A percentile compares a stretch with the other conserved stretches of the same genome.
These are phyloP conservation scores for Chaetomidium leptoderma DNA, from an alignment of 495 filamentous ascomycete species.

Conservation along the genomic window DNA sequence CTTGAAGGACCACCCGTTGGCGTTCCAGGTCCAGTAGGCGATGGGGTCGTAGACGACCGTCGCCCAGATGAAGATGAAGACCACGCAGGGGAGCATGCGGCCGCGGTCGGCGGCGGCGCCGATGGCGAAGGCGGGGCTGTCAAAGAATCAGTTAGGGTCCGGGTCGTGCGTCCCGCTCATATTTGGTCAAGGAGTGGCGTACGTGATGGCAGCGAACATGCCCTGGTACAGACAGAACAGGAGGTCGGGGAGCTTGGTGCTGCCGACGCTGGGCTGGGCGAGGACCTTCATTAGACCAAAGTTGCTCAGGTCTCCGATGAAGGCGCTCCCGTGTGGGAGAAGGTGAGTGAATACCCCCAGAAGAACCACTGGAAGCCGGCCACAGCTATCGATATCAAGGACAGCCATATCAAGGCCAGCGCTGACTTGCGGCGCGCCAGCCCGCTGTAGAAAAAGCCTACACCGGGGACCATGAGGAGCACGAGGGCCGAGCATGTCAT, in stretches of 20 bases:
- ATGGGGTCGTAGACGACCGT: slow-evolving; percentile 94
- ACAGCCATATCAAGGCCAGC: slow-evolving; percentile 90
- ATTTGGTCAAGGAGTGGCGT: background rate
- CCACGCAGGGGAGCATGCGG: slow-evolving; percentile 85
- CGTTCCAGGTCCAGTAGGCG: slow-evolving; percentile 98
- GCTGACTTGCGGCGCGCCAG: slow-evolving; percentile 96
- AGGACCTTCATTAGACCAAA: slow-evolving; percentile 81
- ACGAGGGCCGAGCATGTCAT: slow-evolving; percentile 84
- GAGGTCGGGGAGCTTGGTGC: slow-evolving; percentile 77
- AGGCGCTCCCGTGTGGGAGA: slow-evolving; percentile 82
- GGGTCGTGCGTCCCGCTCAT: too few relatives aligned
- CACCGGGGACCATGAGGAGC: slow-evolving; percentile 95
- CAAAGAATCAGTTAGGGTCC: background rate
- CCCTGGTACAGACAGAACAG: slow-evolving; percentile 93
- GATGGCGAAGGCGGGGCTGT: slow-evolving; percentile 76
- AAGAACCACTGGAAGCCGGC: slow-evolving; percentile 98
- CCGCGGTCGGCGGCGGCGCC: slow-evolving; percentile 91
- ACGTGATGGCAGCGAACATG: slow-evolving; percentile 94
- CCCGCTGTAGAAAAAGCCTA: slow-evolving; percentile 98
- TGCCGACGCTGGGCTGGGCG: slow-evolving; percentile 75
- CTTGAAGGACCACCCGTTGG: slow-evolving; percentile 72
- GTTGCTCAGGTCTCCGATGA: slow-evolving; percentile 80
- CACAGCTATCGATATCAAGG: slow-evolving; percentile 90
- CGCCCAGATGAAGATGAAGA: slow-evolving; percentile 96
- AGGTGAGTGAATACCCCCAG: slow-evolving; percentile 94